Evolutionary conservation across 2,329 filamentous ascomycete species (phyloP).

Genomic region (Ophiostoma australiae): DNA sequence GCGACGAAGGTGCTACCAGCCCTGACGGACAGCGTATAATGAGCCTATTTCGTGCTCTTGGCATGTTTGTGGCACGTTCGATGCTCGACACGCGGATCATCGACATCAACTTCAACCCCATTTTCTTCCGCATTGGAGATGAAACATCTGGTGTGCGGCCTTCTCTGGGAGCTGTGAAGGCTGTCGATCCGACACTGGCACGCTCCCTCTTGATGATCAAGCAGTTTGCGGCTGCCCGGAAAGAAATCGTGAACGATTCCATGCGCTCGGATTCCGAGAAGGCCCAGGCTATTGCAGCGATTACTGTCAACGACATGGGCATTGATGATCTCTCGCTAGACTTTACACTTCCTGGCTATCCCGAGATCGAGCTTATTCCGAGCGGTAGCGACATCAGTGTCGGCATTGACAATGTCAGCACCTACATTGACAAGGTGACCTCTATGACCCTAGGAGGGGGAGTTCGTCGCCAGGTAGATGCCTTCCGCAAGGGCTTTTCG

Average conservation of each 20-base stretch:
- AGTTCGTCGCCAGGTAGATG: constrained; percentile 81
- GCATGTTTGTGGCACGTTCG: constrained; percentile 94
- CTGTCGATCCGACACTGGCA: constrained; percentile 80
- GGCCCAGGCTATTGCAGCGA: constrained; percentile 60
- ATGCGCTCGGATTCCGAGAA: constrained; percentile 65
- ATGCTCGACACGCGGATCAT: constrained; percentile 99
- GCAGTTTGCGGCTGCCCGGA: constrained; percentile 78
- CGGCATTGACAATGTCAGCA: constrained; percentile 84
- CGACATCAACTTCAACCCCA: constrained; percentile 93
- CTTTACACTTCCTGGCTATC: constrained; percentile 90
- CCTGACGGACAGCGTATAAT: constrained; percentile 84
- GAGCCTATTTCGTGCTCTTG: constrained; percentile 84
- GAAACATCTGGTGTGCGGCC: constrained; percentile 63
- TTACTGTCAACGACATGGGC: constrained; percentile 68
- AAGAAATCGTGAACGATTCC: constrained; percentile 67
- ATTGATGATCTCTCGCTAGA: constrained; percentile 88
- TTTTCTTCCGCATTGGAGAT: constrained; percentile 92
- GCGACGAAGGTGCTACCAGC: constrained; percentile 64
- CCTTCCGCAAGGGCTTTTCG: constrained; percentile 86
- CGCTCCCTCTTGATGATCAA: constrained; percentile 82
- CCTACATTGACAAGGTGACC: constrained; percentile 83
- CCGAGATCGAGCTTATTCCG: constrained; percentile 73
- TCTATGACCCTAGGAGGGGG: constrained; percentile 87
- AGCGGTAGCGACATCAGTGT: constrained; percentile 70
- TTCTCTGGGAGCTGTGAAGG: constrained; percentile 82